Evolutionary conservation across 2,329 filamentous ascomycete species (phyloP), one percentile per base, ranked within the genome.

Genomic region (Cladosporium sp.): DNA sequence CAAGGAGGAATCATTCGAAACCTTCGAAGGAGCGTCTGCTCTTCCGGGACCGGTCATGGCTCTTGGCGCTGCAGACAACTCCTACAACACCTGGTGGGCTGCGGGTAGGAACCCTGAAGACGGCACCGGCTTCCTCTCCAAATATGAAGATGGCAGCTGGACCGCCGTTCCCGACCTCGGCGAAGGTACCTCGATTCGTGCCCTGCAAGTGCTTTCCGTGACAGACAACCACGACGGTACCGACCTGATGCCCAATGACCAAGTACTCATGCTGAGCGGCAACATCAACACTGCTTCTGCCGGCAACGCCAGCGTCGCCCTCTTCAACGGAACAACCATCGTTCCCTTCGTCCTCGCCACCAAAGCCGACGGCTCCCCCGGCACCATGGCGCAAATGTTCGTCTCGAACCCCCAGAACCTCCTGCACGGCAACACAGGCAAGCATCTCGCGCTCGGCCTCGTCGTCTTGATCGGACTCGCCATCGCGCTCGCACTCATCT

Each of bases 221-320:
- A 85, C 80, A 1, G 71, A 84, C 45, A 71, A 81, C 13, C 93
- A 97, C 66, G 80, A 74, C 34, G 71, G 76, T 11, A 83, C 80
- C 2, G 71, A 80, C 35, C 74, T 90, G 6, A 72, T 98, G 13
- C 77, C 83, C 48, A 71, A 78, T 14, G 76, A 83, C 56, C 83
- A 93, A 66, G 79, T 83, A 3, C 80, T 98, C 34, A 79, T 98
- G 71, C 75, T 97, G 46, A 89, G 89, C n/a, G 93, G 93, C 37
- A 81, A 86, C 49, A 81, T 98, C 59, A 79, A 83, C 58, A 77
- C 97, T 14, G 82, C 86, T 0, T 74, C 74, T 45, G 90, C 90
- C 65, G 91, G 92, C 54, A 85, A 84, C 53, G 89, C 86, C 5
- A 95, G 92, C 11, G 90, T 89, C 8, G 92, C 85, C 7, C 74